phyloP scores from a whole-genome alignment of 2,329 filamentous ascomycete species.

The Hymenoscyphus salicellus region DNA sequence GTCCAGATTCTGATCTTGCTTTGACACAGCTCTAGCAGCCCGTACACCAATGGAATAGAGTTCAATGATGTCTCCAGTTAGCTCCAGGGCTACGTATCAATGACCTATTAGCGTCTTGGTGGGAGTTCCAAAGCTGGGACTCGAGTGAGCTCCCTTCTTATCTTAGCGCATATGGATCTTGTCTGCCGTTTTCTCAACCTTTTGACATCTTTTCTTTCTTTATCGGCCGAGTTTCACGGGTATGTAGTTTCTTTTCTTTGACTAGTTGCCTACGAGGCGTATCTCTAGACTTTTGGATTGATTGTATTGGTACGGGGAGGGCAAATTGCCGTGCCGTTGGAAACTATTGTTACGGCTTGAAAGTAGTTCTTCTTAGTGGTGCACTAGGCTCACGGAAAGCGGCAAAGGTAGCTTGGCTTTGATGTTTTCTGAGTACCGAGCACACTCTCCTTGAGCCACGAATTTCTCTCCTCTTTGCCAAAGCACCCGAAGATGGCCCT shows the following conservation, averaged over 20 bases:
- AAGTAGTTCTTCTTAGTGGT: neutral
- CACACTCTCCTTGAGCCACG: neutral
- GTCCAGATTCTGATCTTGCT: neutral
- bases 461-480: neutral
- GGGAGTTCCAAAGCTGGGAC: neutral
- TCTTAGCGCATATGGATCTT: neutral
- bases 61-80: neutral
- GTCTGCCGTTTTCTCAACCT: neutral
- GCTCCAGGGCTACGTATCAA: neutral
- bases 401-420: neutral
- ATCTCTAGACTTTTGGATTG: no score
- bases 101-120: neutral
- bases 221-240: no score
- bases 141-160: neutral
- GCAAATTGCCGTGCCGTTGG: neutral
- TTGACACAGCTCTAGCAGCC: neutral
- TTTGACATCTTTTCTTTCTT: neutral
- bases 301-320: no score
- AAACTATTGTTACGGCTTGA: neutral
- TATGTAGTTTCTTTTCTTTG: neutral
- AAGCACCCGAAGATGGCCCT: neutral
- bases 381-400: no score
- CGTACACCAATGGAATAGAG: neutral
- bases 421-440: neutral
- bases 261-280: no score